phyloP scores from a whole-genome alignment of 2,329 filamentous ascomycete genomes.

The Colletotrichum orchidophilum region DNA sequence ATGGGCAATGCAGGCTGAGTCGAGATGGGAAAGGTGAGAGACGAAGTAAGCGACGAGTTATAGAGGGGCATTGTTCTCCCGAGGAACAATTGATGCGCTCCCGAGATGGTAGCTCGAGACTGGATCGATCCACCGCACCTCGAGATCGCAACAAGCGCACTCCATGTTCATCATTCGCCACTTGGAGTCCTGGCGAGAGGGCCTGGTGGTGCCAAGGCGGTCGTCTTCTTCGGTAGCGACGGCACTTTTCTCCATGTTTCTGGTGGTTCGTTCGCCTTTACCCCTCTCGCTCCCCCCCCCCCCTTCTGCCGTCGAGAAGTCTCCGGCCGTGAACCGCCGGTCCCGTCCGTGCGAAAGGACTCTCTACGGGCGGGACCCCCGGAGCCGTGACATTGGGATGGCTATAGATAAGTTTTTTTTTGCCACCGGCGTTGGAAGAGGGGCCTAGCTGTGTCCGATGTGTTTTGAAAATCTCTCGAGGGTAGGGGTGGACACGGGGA shows the following conservation, averaged over 20 bases:
- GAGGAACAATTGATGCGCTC: background rate
- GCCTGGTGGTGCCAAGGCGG: background rate
- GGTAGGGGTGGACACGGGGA: background rate
- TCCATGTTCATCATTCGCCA: conserved; percentile 4
- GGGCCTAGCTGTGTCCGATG: background rate
- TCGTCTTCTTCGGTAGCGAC: conserved; percentile 11
- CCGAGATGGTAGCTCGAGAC: background rate
- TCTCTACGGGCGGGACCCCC: conserved; percentile 1
- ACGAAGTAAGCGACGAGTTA: background rate
- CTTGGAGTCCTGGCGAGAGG: background rate
- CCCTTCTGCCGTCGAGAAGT: background rate
- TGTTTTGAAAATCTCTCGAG: conserved; percentile 2
- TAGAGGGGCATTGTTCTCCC: conserved; percentile 1
- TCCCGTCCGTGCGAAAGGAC: conserved; percentile 23
- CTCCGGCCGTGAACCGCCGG: conserved; percentile 19
- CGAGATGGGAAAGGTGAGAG: conserved; percentile 16
- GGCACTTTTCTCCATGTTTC: background rate
- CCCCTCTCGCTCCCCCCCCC: background rate
- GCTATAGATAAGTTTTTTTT: background rate
- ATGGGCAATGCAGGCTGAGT: background rate
- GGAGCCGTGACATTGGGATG: background rate
- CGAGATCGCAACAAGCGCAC: background rate
- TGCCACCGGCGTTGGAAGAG: conserved; percentile 13
- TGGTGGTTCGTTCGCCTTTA: background rate
- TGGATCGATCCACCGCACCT: background rate